A percentile compares a stretch with the other conserved stretches of the same genome.
These are phyloP conservation scores for Xylariaceae sp. DNA, from an alignment of 2,329 filamentous ascomycete species.

Conservation along the genomic window DNA sequence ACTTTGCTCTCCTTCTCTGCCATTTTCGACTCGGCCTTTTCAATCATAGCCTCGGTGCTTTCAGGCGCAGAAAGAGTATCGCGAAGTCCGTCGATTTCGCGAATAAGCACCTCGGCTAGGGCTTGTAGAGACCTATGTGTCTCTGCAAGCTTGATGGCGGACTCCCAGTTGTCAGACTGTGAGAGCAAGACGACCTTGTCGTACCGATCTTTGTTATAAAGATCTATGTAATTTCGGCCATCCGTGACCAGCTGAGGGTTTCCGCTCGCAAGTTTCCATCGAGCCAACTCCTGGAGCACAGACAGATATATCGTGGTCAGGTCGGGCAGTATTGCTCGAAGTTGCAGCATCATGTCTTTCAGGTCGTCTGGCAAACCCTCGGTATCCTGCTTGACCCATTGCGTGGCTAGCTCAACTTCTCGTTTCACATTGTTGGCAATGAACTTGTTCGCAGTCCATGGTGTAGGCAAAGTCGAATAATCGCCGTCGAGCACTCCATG, in stretches of 20 bases:
- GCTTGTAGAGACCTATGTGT: slow-evolving; percentile 52
- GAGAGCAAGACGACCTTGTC: slow-evolving; percentile 50
- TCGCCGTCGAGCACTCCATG: slow-evolving; percentile 58
- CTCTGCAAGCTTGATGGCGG: slow-evolving; percentile 53
- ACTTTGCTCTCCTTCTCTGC: slow-evolving; percentile 46
- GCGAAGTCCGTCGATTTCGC: slow-evolving; percentile 44
- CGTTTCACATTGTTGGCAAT: slow-evolving; percentile 58
- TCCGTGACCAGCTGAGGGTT: slow-evolving; percentile 39
- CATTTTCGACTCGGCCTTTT: slow-evolving; percentile 40
- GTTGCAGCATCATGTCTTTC: slow-evolving; percentile 38
- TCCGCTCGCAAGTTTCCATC: slow-evolving; percentile 44
- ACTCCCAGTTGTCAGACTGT: slow-evolving; percentile 51
- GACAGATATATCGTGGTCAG: slow-evolving; percentile 53
- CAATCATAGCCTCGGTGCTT: slow-evolving; percentile 33
- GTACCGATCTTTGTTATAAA: slow-evolving; percentile 47
- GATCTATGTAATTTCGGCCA: slow-evolving; percentile 43
- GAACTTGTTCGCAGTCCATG: slow-evolving; percentile 75
- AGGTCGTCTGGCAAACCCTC: slow-evolving; percentile 31
- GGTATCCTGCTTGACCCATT: slow-evolving; percentile 49
- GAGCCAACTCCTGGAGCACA: slow-evolving; percentile 48
- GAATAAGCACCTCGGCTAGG: slow-evolving; percentile 51
- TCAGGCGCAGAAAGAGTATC: slow-evolving; percentile 33
- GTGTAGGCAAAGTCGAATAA: slow-evolving; percentile 66
- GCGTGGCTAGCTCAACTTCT: slow-evolving; percentile 52
- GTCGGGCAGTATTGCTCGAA: slow-evolving; percentile 44